Conservation (phyloP, 805 yeast genomes). For the Metschnikowia hibisci region DNA sequence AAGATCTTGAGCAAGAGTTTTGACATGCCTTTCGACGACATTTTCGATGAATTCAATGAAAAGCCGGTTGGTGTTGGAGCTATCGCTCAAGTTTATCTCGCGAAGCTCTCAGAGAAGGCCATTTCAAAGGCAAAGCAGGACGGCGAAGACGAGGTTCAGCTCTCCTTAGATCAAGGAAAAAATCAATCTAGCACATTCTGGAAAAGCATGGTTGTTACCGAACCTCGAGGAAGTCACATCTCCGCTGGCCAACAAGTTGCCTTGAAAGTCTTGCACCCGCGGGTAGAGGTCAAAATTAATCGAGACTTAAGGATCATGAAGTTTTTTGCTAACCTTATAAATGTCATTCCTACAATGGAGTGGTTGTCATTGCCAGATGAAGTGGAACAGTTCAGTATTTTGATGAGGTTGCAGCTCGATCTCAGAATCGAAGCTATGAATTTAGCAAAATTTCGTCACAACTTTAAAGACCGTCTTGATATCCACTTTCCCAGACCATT, state of each 20-base stretch:
- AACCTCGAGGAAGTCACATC: constrained; percentile 26
- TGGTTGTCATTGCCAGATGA: constrained; percentile 96
- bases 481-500: constrained; percentile 81
- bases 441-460: constrained; percentile 62
- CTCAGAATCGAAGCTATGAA: constrained; percentile 86
- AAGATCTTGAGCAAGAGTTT: constrained; percentile 57
- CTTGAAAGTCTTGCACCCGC: constrained; percentile 88
- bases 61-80: constrained; percentile 96
- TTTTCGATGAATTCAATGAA: constrained; percentile 73
- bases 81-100: constrained; percentile 91
- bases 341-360: constrained; percentile 88
- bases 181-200: constrained; percentile 20
- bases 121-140: constrained; percentile 33
- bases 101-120: constrained; percentile 50
- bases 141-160: constrained; percentile 19
- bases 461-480: constrained; percentile 56
- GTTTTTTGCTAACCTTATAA: constrained; percentile 68
- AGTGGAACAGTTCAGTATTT: constrained; percentile 77
- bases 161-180: constrained; percentile 12
- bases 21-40: constrained; percentile 58
- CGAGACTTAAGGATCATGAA: constrained; percentile 84
- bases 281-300: constrained; percentile 63
- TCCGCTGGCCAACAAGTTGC: constrained; percentile 64
- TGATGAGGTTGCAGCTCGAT: constrained; percentile 89
- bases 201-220: constrained; percentile 34